Conservation (phyloP, 2,329 filamentous ascomycete species). For the Tympanopsis confertula region DNA sequence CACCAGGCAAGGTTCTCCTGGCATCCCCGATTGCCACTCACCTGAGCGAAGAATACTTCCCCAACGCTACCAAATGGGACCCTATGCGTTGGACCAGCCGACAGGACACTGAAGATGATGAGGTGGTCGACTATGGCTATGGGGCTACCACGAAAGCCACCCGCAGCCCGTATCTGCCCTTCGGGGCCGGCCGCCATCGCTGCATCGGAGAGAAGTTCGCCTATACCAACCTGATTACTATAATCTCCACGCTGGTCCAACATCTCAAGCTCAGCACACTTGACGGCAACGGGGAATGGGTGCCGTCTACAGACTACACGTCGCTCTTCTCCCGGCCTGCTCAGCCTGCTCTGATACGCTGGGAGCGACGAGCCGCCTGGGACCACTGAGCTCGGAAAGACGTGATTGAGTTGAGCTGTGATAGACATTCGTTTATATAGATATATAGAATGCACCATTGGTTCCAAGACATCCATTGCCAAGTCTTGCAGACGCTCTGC, state of each 20-base stretch:
- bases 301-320: conserved; percentile 56
- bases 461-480: too few species aligned
- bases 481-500: too few species aligned
- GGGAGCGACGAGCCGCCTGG: conserved; percentile 15
- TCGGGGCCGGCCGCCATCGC: conserved; percentile 61
- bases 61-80: conserved; percentile 43
- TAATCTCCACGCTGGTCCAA: conserved; percentile 49
- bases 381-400: too few species aligned
- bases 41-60: conserved; percentile 41
- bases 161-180: conserved; percentile 46
- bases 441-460: too few species aligned
- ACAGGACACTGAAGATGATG: conserved; percentile 12
- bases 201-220: conserved; percentile 74
- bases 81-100: conserved; percentile 42
- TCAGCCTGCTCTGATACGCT: conserved; percentile 18
- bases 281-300: conserved; percentile 36
- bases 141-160: conserved; percentile 17
- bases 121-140: conserved; percentile 16
- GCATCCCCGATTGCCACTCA: conserved; percentile 31
- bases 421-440: too few species aligned
- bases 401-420: too few species aligned
- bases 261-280: conserved; percentile 46
- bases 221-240: conserved; percentile 58
- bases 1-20: conserved; percentile 34
- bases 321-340: conserved; percentile 26